Evolutionary conservation across 2,329 filamentous ascomycete genomes (phyloP), one percentile per base, ranked within the genome.

Genomic region (Penicillium olsonii): DNA sequence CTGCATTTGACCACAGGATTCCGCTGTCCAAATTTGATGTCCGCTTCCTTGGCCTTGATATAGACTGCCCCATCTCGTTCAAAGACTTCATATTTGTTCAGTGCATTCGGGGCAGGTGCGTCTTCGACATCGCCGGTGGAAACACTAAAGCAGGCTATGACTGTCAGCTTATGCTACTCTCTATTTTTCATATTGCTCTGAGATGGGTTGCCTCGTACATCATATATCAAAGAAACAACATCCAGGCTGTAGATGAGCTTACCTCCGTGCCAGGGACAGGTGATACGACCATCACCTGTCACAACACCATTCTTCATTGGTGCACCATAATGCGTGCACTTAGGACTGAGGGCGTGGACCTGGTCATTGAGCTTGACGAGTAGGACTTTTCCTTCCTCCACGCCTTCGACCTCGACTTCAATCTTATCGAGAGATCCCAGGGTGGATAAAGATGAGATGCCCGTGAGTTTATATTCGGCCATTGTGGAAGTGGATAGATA

Each of bases 181-280:
- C 14, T 15, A 3, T 15, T 4, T 12, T 14, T 15, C n/a, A 22
- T 3, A 9, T 20, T 24, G 19, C 22, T 24, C 18, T 20, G 9
- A 5, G 22, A 22, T 15, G 14, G 20, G 26, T 5, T n/a, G 29
- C 29, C 12, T n/a, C 29, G 2, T n/a, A 15, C 9, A 3, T n/a
- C n/a, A 2, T 9, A 9, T 10, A 18, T 35, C 6, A 8, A 2
- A 5, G n/a, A 5, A 37, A 17, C 17, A 45, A 29, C 17, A 26
- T n/a, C 31, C 12, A 17, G 20, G 12, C 51, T 12, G 18, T 52
- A 17, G n/a, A 39, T 22, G 12, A 39, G 15, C 33, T 69, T 78
- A 94, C 90, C 90, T 76, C 92, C 92, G 69, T 97, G 92, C 94
- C 94, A 97, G 3, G 92, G 91, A 69, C 94, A 99, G 6, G 90